Percentiles rank a stretch among this genome's conserved stretches.
phyloP scores from a whole-genome alignment of 768 basidiomycete genomes.

The Termitomyces sp. region DNA sequence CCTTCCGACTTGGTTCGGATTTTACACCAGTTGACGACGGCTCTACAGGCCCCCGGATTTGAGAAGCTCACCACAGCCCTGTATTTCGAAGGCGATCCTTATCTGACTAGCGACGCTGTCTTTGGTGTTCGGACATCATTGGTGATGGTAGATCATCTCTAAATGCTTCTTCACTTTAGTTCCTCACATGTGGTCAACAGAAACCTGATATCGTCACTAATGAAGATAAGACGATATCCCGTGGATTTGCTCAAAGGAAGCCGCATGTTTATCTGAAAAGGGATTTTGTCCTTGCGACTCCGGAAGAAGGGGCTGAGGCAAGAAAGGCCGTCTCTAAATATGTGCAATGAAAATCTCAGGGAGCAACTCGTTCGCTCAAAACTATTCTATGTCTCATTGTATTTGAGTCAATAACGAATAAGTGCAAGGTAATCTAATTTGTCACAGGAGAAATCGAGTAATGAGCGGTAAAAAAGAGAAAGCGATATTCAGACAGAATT shows the following conservation, averaged over 20 bases:
- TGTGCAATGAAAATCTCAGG: not conserved
- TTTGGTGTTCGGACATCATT: slow-evolving; percentile 81
- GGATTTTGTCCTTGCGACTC: slow-evolving; percentile 37
- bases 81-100: slow-evolving; percentile 67
- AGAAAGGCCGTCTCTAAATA: slow-evolving; percentile 15
- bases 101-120: slow-evolving; percentile 64
- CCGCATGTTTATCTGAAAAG: slow-evolving; percentile 31
- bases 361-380: no score
- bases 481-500: no score
- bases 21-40: not conserved
- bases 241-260: slow-evolving; percentile 41
- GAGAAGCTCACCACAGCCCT: slow-evolving; percentile 69
- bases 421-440: not conserved
- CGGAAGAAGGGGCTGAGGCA: slow-evolving; percentile 29
- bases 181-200: slow-evolving; percentile 22
- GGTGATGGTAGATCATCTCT: slow-evolving; percentile 50
- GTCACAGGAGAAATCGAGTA: not conserved
- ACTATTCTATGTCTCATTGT: not conserved
- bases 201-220: slow-evolving; percentile 49
- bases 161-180: not conserved
- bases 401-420: not conserved
- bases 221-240: slow-evolving; percentile 44
- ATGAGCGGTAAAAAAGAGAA: slow-evolving; percentile 16
- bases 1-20: not conserved
- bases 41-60: slow-evolving; percentile 55